phyloP scores from a whole-genome alignment of 345 rosid species.

The Aquilaria yunnanensis region DNA sequence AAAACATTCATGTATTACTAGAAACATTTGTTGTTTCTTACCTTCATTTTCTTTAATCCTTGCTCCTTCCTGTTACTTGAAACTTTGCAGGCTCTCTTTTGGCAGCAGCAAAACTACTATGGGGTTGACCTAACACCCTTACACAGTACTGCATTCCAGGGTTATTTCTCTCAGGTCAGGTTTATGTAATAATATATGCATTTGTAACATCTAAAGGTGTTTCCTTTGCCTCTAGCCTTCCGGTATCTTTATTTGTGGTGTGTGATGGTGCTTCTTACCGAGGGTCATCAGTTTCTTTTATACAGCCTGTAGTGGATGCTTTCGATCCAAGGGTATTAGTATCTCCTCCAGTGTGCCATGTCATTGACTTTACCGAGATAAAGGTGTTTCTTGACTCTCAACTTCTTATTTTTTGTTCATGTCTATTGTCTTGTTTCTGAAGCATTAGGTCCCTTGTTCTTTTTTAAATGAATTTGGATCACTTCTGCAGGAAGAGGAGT shows the following conservation, averaged over 20 bases:
- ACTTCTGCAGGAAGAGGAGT: constrained; percentile 71
- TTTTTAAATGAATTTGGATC: background rate
- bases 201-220: background rate
- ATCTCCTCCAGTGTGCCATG: constrained; percentile 63
- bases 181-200: constrained; percentile 1
- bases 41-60: background rate
- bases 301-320: constrained; percentile 98
- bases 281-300: constrained; percentile 11
- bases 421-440: background rate
- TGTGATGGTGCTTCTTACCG: background rate
- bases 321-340: constrained; percentile 97
- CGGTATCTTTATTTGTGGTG: too few relatives aligned
- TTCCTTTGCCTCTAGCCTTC: too few relatives aligned
- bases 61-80: background rate
- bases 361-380: constrained; percentile 62
- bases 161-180: constrained; percentile 92
- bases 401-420: background rate
- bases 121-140: constrained; percentile 90
- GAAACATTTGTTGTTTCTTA: background rate
- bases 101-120: constrained; percentile 93
- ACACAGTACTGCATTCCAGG: constrained; percentile 77
- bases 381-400: constrained; percentile 41
- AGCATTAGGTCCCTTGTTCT: background rate
- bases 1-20: background rate
- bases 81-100: constrained; percentile 72